Base-by-base conservation (phyloP, 805 yeast species). In the Yarrowia yakushimensis region DNA sequence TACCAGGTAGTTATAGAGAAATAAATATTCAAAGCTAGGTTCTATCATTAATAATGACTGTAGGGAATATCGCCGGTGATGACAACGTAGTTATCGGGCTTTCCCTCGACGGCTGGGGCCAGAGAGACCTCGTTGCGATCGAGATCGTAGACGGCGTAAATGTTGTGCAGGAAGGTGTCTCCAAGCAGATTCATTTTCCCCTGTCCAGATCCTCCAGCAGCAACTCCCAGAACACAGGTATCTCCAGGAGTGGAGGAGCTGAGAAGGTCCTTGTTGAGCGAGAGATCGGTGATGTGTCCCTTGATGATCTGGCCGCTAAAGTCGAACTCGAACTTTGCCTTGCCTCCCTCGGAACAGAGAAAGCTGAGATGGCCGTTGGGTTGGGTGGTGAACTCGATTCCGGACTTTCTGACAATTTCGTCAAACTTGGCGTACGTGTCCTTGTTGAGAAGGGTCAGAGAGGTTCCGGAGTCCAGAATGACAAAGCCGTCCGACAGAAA, bases 61-160 rank as follows among this genome's bases (percentile, higher is more conserved):
- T n/a, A n/a, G n/a, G n/a, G n/a, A n/a, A n/a, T n/a, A n/a, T n/a
- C n/a, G 4, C 42, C 41, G n/a, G 39, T 33, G 43, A 52, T 25
- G 33, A 23, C 43, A 18, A 36, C 43, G 43, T 36, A 52, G 10
- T 52, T 23, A 41, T 34, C 25, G 13, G n/a, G 43, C 39, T 48
- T 6, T 27, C 61, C 61, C 4, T 8, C 3, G 42, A 65, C 65
- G 17, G 80, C 79, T 67, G 78, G 82, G 12, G 85, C 88, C 62
- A 86, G 66, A 1, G 86, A 82, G 33, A 85, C 74, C 66, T 79
- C 74, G 54, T 71, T 72, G 64, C 77, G 78, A 25, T 84, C 88
- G 54, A 85, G 74, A 69, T 87, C 86, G 70, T 80, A 84, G n/a
- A 85, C 88, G 27, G 82, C 78, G 70, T 86, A 87, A 6, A 85